phyloP scores from a whole-genome alignment of 495 filamentous ascomycete species.

The Trichoderma erinaceum region DNA sequence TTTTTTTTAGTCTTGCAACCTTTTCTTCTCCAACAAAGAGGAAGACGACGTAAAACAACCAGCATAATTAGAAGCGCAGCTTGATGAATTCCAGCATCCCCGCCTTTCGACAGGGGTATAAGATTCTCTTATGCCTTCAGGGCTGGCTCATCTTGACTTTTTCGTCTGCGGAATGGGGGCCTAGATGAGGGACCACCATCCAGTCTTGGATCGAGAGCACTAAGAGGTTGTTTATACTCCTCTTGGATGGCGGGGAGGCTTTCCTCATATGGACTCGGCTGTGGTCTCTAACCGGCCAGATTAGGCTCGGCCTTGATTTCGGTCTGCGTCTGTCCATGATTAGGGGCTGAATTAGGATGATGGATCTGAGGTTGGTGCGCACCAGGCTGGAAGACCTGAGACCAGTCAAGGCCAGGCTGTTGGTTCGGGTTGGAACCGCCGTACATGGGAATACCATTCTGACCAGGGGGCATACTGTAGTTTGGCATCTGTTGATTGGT shows the following conservation, averaged over 20 bases:
- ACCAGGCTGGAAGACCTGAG: conserved; percentile 66
- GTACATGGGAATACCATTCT: conserved; percentile 49
- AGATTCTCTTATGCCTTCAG: too few relatives aligned
- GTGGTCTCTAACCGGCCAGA: conserved; percentile 13
- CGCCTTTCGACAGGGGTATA: too few relatives aligned
- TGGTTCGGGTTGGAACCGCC: conserved; percentile 38
- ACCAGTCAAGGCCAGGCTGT: conserved; percentile 55
- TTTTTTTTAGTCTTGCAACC: conserved; percentile 16
- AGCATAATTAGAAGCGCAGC: too few relatives aligned
- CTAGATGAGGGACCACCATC: too few relatives aligned
- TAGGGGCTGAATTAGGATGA: conserved; percentile 46
- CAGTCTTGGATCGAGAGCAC: not conserved
- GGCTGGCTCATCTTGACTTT: too few relatives aligned
- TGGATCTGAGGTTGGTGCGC: conserved; percentile 55
- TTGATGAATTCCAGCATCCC: too few relatives aligned
- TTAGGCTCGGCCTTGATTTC: conserved; percentile 47
- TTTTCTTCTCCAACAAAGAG: conserved; percentile 20
- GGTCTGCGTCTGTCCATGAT: conserved; percentile 47
- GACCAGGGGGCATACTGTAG: conserved; percentile 47
- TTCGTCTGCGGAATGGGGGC: too few relatives aligned
- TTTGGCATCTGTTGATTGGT: conserved; percentile 50
- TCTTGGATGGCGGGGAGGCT: not conserved
- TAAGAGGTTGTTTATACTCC: not conserved
- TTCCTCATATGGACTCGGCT: not conserved
- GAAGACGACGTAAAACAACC: not conserved